phyloP scores from a whole-genome alignment of 2,329 filamentous ascomycete genomes.

The Alternaria burnsii region DNA sequence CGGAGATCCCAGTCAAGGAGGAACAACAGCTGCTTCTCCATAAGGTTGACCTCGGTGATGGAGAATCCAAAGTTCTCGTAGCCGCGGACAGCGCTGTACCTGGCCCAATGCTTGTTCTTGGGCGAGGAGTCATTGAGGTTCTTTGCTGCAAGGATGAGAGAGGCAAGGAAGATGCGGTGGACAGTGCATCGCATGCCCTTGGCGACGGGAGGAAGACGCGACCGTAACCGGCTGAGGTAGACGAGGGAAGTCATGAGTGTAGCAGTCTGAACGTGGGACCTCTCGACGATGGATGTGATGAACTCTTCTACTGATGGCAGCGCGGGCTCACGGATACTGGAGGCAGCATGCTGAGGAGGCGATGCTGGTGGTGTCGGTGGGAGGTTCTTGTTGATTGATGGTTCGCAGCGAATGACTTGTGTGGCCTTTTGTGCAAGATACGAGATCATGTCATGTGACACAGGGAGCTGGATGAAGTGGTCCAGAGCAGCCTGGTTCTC shows the following conservation, averaged over 20 bases:
- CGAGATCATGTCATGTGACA: slow-evolving; percentile 77
- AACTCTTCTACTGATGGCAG: slow-evolving; percentile 88
- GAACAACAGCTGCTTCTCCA: slow-evolving; percentile 98
- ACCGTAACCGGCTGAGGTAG: slow-evolving; percentile 85
- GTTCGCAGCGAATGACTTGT: slow-evolving; percentile 82
- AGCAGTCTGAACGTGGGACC: slow-evolving; percentile 95
- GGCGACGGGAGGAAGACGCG: slow-evolving; percentile 88
- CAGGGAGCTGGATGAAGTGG: slow-evolving; percentile 80
- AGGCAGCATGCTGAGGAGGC: slow-evolving; percentile 60
- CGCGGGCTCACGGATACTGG: slow-evolving; percentile 59
- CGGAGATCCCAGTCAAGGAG: slow-evolving; percentile 93
- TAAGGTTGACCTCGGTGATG: slow-evolving; percentile 94
- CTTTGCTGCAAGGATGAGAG: slow-evolving; percentile 88
- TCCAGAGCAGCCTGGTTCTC: slow-evolving; percentile 79
- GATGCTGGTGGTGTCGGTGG: slow-evolving; percentile 68
- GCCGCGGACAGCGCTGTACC: slow-evolving; percentile 80
- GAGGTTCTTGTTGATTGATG: slow-evolving; percentile 57
- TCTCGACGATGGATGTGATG: slow-evolving; percentile 88
- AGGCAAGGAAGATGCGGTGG: slow-evolving; percentile 94
- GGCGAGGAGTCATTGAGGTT: slow-evolving; percentile 98
- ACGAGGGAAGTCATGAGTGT: slow-evolving; percentile 97
- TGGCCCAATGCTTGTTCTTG: slow-evolving; percentile 99
- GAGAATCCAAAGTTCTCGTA: slow-evolving; percentile 87
- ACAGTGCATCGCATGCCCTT: slow-evolving; percentile 97
- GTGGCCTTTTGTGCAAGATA: slow-evolving; percentile 78